These are phyloP conservation scores for Aspergillus oerlinghausenensis DNA, from an alignment of 2,329 filamentous ascomycete genomes.

Conservation along the genomic window DNA sequence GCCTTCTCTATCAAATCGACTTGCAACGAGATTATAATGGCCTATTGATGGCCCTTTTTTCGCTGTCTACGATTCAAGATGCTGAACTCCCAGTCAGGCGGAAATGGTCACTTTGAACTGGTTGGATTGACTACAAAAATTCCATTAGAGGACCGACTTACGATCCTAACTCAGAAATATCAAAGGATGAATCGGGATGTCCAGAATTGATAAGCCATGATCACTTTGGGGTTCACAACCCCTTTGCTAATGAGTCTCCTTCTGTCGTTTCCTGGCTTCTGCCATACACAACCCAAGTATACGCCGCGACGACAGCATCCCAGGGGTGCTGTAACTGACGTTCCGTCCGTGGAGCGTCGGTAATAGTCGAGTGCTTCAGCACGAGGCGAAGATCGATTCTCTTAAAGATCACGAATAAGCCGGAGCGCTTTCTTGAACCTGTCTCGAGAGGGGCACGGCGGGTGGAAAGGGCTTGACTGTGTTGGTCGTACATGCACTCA, in stretches of 20 bases:
- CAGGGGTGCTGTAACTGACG: conserved; percentile 55
- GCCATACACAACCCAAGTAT: conserved; percentile 8
- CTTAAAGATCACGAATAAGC: conserved; percentile 87
- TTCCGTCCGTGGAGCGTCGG: conserved; percentile 68
- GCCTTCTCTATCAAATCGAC: neutral
- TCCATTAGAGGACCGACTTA: neutral
- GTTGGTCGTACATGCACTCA: conserved; percentile 67
- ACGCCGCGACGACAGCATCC: conserved; percentile 53
- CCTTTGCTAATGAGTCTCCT: neutral
- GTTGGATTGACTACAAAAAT: neutral
- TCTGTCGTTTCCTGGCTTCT: neutral
- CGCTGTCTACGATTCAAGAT: neutral
- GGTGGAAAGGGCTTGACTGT: conserved; percentile 96
- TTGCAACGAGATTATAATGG: neutral
- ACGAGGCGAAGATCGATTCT: conserved; percentile 68
- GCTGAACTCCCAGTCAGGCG: neutral
- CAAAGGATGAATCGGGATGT: neutral
- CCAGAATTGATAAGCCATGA: neutral
- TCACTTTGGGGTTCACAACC: neutral
- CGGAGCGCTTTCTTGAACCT: conserved; percentile 90
- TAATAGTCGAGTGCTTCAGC: conserved; percentile 61
- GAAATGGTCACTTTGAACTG: neutral
- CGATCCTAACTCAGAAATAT: neutral
- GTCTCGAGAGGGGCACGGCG: conserved; percentile 72
- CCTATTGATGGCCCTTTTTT: neutral